Percentiles rank a stretch among this genome's conserved stretches.
phyloP scores from a whole-genome alignment of 305 asterid species.

The Fraxinus paxiana region DNA sequence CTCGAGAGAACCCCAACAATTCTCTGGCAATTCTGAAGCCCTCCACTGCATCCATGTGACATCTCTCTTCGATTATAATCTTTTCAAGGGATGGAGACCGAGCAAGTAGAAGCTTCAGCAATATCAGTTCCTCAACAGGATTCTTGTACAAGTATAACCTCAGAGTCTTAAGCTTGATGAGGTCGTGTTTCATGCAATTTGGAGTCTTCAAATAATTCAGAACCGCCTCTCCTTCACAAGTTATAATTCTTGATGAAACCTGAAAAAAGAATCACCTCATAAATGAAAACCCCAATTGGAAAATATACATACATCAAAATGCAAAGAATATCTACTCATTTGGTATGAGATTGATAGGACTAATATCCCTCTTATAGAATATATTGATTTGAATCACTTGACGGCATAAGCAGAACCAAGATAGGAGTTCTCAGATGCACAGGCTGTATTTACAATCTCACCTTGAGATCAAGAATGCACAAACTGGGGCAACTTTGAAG shows the following conservation, averaged over 20 bases:
- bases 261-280: neutral
- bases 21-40: neutral
- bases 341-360: no score
- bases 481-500: neutral
- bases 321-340: no score
- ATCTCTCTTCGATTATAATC: neutral
- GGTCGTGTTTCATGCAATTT: neutral
- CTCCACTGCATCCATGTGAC: neutral
- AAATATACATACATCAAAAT: no score
- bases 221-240: neutral
- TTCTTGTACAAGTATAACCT: neutral
- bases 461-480: neutral
- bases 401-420: neutral
- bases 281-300: neutral
- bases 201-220: neutral
- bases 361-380: no score
- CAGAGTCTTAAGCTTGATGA: neutral
- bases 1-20: neutral
- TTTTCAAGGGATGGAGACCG: slow-evolving; percentile 1
- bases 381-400: no score
- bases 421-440: neutral
- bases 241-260: neutral
- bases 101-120: slow-evolving; percentile 1
- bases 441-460: neutral
- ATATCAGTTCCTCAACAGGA: neutral